These are phyloP conservation scores for Pyrenophora tritici-repentis DNA, from an alignment of 2,329 filamentous ascomycete species.

Conservation along the genomic window DNA sequence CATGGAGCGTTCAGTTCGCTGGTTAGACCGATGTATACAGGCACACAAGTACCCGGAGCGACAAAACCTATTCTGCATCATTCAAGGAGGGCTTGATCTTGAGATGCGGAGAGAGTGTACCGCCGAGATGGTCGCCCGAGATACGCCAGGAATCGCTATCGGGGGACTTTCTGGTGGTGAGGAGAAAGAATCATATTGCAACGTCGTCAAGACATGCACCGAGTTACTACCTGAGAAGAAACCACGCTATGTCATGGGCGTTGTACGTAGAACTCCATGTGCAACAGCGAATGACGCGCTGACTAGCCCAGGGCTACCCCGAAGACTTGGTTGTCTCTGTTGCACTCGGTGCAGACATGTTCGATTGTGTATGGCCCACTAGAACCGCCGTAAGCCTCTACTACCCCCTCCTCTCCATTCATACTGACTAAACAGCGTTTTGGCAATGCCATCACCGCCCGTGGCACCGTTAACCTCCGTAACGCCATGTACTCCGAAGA, in stretches of 20 bases:
- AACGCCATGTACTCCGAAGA: slow-evolving; percentile 76
- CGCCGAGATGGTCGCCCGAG: slow-evolving; percentile 80
- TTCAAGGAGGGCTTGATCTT: slow-evolving; percentile 91
- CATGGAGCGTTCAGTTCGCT: slow-evolving; percentile 91
- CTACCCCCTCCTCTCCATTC: neutral
- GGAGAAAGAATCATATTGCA: slow-evolving; percentile 89
- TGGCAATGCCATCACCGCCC: slow-evolving; percentile 85
- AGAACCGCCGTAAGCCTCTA: slow-evolving; percentile 70
- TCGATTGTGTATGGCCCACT: slow-evolving; percentile 98
- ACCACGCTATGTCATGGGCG: slow-evolving; percentile 99
- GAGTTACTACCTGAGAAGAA: slow-evolving; percentile 83
- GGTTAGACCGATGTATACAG: slow-evolving; percentile 92
- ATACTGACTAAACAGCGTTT: slow-evolving; percentile 61
- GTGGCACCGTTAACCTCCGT: slow-evolving; percentile 83
- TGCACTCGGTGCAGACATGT: slow-evolving; percentile 97
- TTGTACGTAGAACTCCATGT: slow-evolving; percentile 56
- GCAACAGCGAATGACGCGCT: neutral
- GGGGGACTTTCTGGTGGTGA: slow-evolving; percentile 94
- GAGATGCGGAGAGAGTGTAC: slow-evolving; percentile 85
- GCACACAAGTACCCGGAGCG: slow-evolving; percentile 81
- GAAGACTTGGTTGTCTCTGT: slow-evolving; percentile 94
- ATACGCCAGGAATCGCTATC: slow-evolving; percentile 96
- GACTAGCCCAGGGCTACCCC: slow-evolving; percentile 73
- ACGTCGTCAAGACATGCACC: slow-evolving; percentile 87
- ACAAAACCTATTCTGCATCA: slow-evolving; percentile 98